Conservation (phyloP, 2,329 filamentous ascomycete species). For the Fusarium nygamai region DNA sequence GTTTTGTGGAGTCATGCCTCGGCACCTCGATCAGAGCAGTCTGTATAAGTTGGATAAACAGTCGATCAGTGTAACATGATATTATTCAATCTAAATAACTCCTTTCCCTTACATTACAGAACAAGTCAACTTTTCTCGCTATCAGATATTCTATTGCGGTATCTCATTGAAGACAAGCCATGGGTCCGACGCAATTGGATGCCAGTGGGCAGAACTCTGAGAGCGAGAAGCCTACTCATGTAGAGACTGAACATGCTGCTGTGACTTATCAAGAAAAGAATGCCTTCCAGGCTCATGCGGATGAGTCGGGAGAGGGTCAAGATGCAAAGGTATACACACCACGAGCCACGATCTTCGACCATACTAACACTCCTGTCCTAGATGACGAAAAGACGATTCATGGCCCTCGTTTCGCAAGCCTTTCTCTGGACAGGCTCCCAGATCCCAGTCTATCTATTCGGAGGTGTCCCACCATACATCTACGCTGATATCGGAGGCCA, state of each 20-base stretch:
- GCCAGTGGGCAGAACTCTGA: neutral
- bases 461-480: neutral
- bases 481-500: neutral
- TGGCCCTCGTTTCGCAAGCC: neutral
- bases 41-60: neutral
- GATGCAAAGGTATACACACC: neutral
- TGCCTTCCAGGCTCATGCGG: neutral
- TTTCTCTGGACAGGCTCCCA: neutral
- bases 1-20: neutral
- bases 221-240: neutral
- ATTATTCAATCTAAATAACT: accelerated
- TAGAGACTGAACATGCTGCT: neutral
- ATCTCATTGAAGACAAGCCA: neutral
- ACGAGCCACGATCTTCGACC: accelerated
- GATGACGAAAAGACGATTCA: neutral
- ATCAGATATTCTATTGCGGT: too few relatives aligned
- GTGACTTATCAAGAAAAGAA: neutral
- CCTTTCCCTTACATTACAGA: accelerated
- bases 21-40: neutral
- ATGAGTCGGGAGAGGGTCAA: neutral
- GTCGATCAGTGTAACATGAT: neutral
- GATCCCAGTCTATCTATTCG: neutral
- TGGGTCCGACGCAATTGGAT: neutral
- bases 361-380: accelerated
- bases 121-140: accelerated